These are phyloP conservation scores for Phragmites australis DNA, from an alignment of 176 grass and related monocot species.

Conservation along the genomic window DNA sequence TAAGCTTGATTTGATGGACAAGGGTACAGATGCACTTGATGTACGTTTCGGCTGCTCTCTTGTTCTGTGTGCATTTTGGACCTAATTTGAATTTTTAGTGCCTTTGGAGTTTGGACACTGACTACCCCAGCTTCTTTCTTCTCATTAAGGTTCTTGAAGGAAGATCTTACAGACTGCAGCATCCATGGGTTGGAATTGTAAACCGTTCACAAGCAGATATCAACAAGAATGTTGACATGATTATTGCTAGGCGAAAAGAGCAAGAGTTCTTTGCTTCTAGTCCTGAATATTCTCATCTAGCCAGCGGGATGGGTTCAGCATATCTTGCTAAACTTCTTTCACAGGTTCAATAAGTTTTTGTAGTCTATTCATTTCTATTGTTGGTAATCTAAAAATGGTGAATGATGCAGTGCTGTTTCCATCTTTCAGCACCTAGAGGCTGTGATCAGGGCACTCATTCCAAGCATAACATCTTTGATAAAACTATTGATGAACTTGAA, in stretches of 20 bases:
- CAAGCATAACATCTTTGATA: constrained; percentile 89
- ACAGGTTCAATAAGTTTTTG: constrained; percentile 43
- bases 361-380: background rate
- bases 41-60: constrained; percentile 38
- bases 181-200: constrained; percentile 91
- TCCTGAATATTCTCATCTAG: constrained; percentile 76
- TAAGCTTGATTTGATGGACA: constrained; percentile 93
- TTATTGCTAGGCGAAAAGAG: constrained; percentile 75
- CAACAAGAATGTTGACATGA: constrained; percentile 83
- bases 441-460: constrained; percentile 82
- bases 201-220: constrained; percentile 94
- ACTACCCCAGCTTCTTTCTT: background rate
- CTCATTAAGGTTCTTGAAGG: constrained; percentile 77
- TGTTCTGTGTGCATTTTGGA: constrained; percentile 7
- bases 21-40: constrained; percentile 84
- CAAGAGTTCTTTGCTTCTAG: constrained; percentile 79
- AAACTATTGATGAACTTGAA: constrained; percentile 94
- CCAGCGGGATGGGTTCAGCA: constrained; percentile 91
- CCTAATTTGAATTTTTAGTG: background rate
- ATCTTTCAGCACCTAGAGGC: constrained; percentile 76
- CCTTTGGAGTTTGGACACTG: background rate
- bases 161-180: constrained; percentile 76
- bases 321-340: constrained; percentile 93
- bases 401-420: constrained; percentile 33
- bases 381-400: constrained; percentile 19